Evolutionary conservation across 805 yeast genomes (phyloP).

Genomic region (Wickerhamiella domercqiae): DNA sequence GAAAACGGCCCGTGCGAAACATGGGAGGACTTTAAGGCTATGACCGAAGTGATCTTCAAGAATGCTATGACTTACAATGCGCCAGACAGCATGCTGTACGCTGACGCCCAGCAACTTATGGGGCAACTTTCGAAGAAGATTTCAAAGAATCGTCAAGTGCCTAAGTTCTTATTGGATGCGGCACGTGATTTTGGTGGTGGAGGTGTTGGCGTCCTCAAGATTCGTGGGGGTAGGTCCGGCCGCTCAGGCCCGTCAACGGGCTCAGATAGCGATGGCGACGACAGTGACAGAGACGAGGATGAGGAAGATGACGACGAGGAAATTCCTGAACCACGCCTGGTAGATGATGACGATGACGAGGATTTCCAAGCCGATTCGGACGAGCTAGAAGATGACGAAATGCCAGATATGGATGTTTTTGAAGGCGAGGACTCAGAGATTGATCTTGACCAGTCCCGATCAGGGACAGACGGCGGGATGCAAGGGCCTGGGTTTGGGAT

Average conservation of each 20-base stretch:
- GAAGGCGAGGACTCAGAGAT: constrained; percentile 6
- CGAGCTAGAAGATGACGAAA: constrained; percentile 19
- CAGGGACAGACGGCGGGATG: neutral
- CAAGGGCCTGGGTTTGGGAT: neutral
- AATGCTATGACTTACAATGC: constrained; percentile 73
- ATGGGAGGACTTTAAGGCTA: constrained; percentile 44
- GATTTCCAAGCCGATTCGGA: constrained; percentile 13
- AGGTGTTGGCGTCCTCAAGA: constrained; percentile 2
- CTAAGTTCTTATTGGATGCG: constrained; percentile 11
- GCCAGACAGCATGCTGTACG: constrained; percentile 52
- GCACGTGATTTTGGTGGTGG: neutral
- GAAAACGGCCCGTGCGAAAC: constrained; percentile 34
- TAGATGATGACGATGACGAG: constrained; percentile 10
- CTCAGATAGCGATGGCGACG: constrained; percentile 5
- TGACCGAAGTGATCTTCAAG: constrained; percentile 46
- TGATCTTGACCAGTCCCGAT: neutral
- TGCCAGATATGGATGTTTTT: constrained; percentile 16
- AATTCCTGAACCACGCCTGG: constrained; percentile 9
- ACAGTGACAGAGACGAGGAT: constrained; percentile 18
- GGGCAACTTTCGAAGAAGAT: constrained; percentile 29
- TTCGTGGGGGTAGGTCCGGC: neutral
- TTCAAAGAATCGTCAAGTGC: constrained; percentile 13
- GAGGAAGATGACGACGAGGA: constrained; percentile 20
- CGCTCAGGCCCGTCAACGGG: neutral
- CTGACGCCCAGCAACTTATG: constrained; percentile 51